Evolutionary conservation across 2,329 filamentous ascomycete species (phyloP), one percentile per base, ranked within the genome.

Genomic region (Fusarium zealandicum): DNA sequence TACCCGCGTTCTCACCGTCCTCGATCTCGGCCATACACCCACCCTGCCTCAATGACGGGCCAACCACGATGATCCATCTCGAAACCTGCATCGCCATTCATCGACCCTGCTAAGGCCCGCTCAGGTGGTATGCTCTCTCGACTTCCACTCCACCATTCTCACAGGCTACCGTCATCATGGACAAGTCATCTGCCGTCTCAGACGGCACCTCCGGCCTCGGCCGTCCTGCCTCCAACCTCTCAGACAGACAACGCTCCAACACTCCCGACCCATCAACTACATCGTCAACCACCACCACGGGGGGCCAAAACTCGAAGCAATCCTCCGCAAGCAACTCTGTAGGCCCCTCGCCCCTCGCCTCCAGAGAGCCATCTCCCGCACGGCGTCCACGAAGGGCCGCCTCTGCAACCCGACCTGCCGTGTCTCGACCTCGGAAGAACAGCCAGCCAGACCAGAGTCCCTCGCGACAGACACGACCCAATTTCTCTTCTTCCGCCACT

Each of bases 361-460:
- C 76, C 13, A 74, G 81, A 65, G 80, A 83, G 50, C 69, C 77
- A 14, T 83, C 81, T 11, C 80, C 80, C 13, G 73, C 72, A 41
- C 73, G 78, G 43, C 75, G 76, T 25, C 64, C 64, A 31, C 70
- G 65, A 63, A 74, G 70, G 65, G 69, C 72, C 31, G 66, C 73
- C 14, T 74, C 73, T 6, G 68, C 68, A 43, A 70, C 65, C 65
- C 58, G 71, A 71, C 57, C 74, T 61, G 49, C 69, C 66, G 72
- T 72, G 46, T 78, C 78, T 43, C 79, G 82, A 64, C 86, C 87
- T 53, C 84, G 87, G 66, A 88, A 87, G 71, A 86, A 83, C 70
- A 90, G 86, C 70, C 70, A 76, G 47, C 81, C 86, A 57, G 87
- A 90, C 50, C 76, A 81, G 54, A 90, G 86, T 65, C 86, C 88